These are phyloP conservation scores for Perkinsela sp. DNA, from an alignment of 208 protist species.

Conservation along the genomic window DNA sequence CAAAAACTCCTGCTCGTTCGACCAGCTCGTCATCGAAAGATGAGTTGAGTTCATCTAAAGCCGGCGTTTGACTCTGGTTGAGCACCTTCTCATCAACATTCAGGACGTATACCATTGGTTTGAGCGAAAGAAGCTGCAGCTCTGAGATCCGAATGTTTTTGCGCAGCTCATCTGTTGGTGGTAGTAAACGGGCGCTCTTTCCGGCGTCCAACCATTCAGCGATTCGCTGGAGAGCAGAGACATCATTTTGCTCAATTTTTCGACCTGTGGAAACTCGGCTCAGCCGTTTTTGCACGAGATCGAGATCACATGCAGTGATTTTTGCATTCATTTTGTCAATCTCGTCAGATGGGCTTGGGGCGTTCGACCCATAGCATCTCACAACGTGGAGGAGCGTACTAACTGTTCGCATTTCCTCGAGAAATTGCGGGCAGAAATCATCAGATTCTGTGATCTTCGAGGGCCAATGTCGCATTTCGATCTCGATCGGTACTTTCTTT, in stretches of 20 bases:
- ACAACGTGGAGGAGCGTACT: neutral
- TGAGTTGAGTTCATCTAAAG: neutral
- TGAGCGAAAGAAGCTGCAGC: neutral
- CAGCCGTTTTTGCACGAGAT: neutral
- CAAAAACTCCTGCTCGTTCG: neutral
- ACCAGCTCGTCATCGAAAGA: neutral
- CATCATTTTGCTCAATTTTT: neutral
- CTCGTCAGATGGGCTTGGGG: neutral
- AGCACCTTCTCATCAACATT: neutral
- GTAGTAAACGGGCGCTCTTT: neutral
- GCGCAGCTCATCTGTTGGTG: neutral
- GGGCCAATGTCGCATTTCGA: neutral
- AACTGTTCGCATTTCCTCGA: neutral
- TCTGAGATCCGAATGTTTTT: neutral
- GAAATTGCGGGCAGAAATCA: constrained; percentile 1
- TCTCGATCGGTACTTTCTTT: neutral
- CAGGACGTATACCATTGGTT: neutral
- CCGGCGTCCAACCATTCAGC: neutral
- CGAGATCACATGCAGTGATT: neutral
- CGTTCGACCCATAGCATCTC: neutral
- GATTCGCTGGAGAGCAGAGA: neutral
- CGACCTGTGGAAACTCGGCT: neutral
- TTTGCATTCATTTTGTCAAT: constrained; percentile 1
- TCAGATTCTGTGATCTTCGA: neutral
- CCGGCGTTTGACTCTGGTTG: neutral